Evolutionary conservation across 257 asterid genomes (phyloP).

Genomic region (Solanum raphanifolium): DNA sequence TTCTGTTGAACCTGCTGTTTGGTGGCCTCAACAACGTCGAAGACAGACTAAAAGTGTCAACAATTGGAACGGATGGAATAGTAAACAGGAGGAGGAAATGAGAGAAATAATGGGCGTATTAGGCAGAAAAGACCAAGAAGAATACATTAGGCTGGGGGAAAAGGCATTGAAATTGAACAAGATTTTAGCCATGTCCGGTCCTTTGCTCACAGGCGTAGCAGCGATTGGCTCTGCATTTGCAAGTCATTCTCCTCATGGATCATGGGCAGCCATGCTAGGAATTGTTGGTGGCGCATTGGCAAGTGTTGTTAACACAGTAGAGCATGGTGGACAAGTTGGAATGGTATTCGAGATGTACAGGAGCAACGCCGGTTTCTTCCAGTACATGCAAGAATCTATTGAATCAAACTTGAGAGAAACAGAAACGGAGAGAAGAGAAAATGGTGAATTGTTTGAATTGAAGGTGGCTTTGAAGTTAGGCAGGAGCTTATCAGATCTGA

Average conservation of each 20-base stretch:
- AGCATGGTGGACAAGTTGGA: constrained; percentile 79
- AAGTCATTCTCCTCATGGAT: constrained; percentile 19
- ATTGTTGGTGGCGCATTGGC: constrained; percentile 59
- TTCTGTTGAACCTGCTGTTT: constrained; percentile 34
- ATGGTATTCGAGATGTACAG: constrained; percentile 84
- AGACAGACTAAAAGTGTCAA: neutral
- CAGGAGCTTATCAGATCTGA: constrained; percentile 58
- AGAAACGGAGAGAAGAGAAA: constrained; percentile 42
- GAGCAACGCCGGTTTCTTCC: constrained; percentile 63
- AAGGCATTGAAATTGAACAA: constrained; percentile 52
- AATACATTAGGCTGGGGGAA: constrained; percentile 36
- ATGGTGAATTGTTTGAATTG: constrained; percentile 55
- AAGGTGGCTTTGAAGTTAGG: constrained; percentile 64
- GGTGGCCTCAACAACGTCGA: constrained; percentile 40
- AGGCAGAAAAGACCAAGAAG: constrained; percentile 34
- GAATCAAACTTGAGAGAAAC: constrained; percentile 34
- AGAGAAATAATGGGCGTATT: constrained; percentile 22
- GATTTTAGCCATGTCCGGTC: constrained; percentile 32
- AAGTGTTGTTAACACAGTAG: constrained; percentile 40
- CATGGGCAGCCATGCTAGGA: constrained; percentile 36
- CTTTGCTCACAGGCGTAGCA: constrained; percentile 53
- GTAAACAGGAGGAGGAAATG: constrained; percentile 48
- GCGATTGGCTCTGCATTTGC: constrained; percentile 37
- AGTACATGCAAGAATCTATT: constrained; percentile 46
- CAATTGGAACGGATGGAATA: constrained; percentile 42